A percentile compares a stretch with the other conserved stretches of the same genome.
Evolutionary conservation across 176 grass and related monocot genomes (phyloP).

Genomic region (Luzula sylvatica): DNA sequence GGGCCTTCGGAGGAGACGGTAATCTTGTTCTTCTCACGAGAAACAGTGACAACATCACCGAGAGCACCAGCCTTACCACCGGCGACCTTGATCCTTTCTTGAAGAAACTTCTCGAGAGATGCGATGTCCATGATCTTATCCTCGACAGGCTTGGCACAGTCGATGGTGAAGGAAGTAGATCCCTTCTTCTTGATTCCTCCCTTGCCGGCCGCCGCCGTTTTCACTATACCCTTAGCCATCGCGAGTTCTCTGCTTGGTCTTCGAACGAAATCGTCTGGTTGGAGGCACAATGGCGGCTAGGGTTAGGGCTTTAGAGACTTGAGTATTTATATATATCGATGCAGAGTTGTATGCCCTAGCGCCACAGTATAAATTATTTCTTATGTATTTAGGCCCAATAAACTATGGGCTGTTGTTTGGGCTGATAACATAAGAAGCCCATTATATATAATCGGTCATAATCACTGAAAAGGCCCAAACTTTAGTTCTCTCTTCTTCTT

Average conservation of each 20-base stretch:
- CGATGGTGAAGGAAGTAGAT: slow-evolving; percentile 55
- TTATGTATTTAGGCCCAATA: too few species aligned
- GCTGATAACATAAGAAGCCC: too few species aligned
- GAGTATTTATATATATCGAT: neutral
- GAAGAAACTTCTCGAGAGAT: slow-evolving; percentile 89
- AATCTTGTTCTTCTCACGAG: slow-evolving; percentile 71
- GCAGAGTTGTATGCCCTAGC: neutral
- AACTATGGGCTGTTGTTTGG: too few species aligned
- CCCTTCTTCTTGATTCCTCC: slow-evolving; percentile 69
- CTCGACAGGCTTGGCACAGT: slow-evolving; percentile 87
- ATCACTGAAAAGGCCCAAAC: too few species aligned
- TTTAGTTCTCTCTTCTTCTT: too few species aligned
- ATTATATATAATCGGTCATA: too few species aligned
- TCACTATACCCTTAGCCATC: slow-evolving; percentile 38
- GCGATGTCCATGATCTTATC: slow-evolving; percentile 97
- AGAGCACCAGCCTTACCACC: slow-evolving; percentile 83
- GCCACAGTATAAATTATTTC: too few species aligned
- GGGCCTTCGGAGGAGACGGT: slow-evolving; percentile 67
- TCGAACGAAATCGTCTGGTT: slow-evolving; percentile 30
- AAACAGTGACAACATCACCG: slow-evolving; percentile 56
- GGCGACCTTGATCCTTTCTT: slow-evolving; percentile 89
- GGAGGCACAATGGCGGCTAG: slow-evolving; percentile 1
- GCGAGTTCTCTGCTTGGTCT: slow-evolving; percentile 14
- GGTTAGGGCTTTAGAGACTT: slow-evolving; percentile 26
- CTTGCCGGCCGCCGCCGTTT: slow-evolving; percentile 22